These are phyloP conservation scores for Clonostachys rhizophaga DNA, from an alignment of 2,329 filamentous ascomycete genomes.

Conservation along the genomic window DNA sequence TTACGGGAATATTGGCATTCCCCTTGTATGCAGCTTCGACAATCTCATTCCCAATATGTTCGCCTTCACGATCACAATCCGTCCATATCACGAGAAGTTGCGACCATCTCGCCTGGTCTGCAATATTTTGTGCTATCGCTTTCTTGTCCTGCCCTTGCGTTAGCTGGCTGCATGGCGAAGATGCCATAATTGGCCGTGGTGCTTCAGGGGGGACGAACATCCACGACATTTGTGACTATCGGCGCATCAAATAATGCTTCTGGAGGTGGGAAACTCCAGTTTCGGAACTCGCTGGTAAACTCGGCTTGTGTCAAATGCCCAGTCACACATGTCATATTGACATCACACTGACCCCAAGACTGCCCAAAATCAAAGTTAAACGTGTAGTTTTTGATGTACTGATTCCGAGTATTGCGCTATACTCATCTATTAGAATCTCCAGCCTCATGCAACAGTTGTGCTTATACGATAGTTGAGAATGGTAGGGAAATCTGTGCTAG, in stretches of 20 bases:
- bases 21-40: constrained; percentile 71
- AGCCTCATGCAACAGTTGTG: too few species aligned
- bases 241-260: constrained; percentile 76
- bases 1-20: constrained; percentile 72
- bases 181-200: not conserved
- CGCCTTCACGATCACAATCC: constrained; percentile 95
- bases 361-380: constrained; percentile 85
- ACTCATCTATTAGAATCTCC: not conserved
- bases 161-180: not conserved
- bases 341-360: constrained; percentile 74
- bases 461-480: too few species aligned
- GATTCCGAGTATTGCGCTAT: constrained; percentile 64
- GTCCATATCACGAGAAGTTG: constrained; percentile 92
- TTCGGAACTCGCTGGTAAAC: constrained; percentile 68
- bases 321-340: constrained; percentile 90
- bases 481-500: not conserved
- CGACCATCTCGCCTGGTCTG: constrained; percentile 68
- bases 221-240: constrained; percentile 58
- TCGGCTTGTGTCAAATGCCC: constrained; percentile 83
- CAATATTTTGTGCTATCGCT: constrained; percentile 79
- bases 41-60: constrained; percentile 93
- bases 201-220: not conserved
- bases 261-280: constrained; percentile 79
- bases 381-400: constrained; percentile 89
- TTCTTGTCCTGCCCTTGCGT: constrained; percentile 60